These are phyloP conservation scores for Cicer cuneatum DNA, from an alignment of 306 rosid species.

Conservation along the genomic window DNA sequence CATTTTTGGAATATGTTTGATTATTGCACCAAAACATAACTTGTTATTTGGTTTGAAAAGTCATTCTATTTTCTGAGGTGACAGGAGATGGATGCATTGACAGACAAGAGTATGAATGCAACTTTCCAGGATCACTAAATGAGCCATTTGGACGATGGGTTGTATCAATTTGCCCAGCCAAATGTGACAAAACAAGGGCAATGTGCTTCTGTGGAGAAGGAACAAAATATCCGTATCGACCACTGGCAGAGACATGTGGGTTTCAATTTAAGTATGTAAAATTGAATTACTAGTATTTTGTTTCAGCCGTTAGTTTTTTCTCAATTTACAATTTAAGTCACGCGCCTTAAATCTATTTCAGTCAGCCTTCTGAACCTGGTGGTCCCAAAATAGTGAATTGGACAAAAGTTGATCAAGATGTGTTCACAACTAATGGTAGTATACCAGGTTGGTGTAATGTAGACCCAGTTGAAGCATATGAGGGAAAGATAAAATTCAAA, in stretches of 20 bases:
- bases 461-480: constrained; percentile 84
- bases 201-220: constrained; percentile 99
- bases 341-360: constrained; percentile 51
- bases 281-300: constrained; percentile 31
- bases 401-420: constrained; percentile 74
- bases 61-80: constrained; percentile 41
- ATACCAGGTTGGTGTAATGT: constrained; percentile 95
- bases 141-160: constrained; percentile 85
- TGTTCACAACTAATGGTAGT: constrained; percentile 78
- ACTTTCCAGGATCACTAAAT: constrained; percentile 60
- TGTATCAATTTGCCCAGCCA: constrained; percentile 88
- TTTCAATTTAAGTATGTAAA: constrained; percentile 73
- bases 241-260: constrained; percentile 93
- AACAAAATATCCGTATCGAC: constrained; percentile 92
- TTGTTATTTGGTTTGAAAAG: constrained; percentile 28
- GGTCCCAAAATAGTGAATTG: constrained; percentile 72
- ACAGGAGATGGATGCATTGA: constrained; percentile 88
- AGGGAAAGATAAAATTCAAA: constrained; percentile 70
- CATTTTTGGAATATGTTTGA: constrained; percentile 37
- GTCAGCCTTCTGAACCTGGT: constrained; percentile 69
- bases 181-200: constrained; percentile 90
- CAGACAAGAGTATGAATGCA: constrained; percentile 71
- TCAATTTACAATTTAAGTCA: constrained; percentile 34
- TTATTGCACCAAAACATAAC: constrained; percentile 14
- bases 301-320: constrained; percentile 36